Evolutionary conservation across 2,329 filamentous ascomycete genomes (phyloP).

Genomic region (Rutstroemia sp.): DNA sequence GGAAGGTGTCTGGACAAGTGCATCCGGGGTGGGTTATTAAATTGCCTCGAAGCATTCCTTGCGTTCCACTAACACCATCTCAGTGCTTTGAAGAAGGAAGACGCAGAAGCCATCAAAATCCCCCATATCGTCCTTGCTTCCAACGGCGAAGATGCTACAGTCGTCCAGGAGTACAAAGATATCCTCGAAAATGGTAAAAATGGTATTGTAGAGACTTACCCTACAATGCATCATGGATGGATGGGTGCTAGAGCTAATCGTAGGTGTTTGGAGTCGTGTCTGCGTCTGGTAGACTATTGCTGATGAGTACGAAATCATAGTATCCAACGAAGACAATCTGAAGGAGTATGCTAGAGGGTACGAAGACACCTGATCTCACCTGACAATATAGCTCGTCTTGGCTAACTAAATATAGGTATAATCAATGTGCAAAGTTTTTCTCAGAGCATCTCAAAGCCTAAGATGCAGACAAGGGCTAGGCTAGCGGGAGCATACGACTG

Average conservation of each 20-base stretch:
- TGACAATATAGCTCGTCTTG: background rate
- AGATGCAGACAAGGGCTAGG: background rate
- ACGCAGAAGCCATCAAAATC: constrained; percentile 37
- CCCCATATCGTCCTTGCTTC: constrained; percentile 45
- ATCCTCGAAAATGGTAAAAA: constrained; percentile 34
- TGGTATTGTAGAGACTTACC: constrained; percentile 29
- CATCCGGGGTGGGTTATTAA: constrained; percentile 19
- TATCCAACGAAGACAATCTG: constrained; percentile 33
- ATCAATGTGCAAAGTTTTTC: background rate
- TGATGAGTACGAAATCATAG: background rate
- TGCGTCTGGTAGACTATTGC: background rate
- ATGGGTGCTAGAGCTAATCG: constrained; percentile 45
- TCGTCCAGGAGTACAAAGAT: constrained; percentile 36
- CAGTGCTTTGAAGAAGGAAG: constrained; percentile 25
- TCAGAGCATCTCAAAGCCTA: background rate
- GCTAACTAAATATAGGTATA: background rate
- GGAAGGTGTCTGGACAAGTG: constrained; percentile 22
- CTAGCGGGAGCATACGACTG: background rate
- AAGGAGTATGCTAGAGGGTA: constrained; percentile 24
- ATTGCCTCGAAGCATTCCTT: background rate
- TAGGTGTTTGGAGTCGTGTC: constrained; percentile 11
- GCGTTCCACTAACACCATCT: background rate
- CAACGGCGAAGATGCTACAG: constrained; percentile 38
- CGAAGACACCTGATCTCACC: background rate
- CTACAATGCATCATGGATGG: constrained; percentile 21